Evolutionary conservation across 129 eudicot species (phyloP).

Genomic region (Saussurea involucrata): DNA sequence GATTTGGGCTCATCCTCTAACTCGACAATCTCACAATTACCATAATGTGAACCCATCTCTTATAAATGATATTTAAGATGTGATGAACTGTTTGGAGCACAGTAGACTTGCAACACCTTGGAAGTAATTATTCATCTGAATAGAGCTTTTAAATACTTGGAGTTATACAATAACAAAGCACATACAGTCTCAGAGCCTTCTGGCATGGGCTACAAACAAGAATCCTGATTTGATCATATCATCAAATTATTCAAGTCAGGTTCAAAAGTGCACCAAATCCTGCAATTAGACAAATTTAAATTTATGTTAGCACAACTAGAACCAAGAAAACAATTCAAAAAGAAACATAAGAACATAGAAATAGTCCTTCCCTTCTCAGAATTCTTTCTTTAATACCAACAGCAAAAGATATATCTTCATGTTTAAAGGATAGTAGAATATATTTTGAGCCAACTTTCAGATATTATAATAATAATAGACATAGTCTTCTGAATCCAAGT

Average conservation of each 20-base stretch:
- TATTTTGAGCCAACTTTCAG: neutral
- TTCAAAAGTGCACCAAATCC: constrained; percentile 5
- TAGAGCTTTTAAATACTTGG: neutral
- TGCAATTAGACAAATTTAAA: constrained; percentile 1
- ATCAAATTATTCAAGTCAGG: neutral
- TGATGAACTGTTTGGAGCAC: constrained; percentile 1
- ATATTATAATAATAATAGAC: neutral
- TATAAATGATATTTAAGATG: neutral
- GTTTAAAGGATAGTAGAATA: neutral
- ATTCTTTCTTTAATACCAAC: neutral
- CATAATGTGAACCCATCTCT: constrained; percentile 42
- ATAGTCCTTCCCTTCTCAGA: neutral
- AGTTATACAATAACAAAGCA: neutral
- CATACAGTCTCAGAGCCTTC: constrained; percentile 3
- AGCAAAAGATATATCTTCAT: neutral
- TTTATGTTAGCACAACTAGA: neutral
- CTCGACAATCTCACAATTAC: constrained; percentile 69
- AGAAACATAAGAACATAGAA: neutral
- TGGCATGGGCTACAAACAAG: neutral
- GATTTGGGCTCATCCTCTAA: constrained; percentile 42
- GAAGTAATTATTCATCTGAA: neutral
- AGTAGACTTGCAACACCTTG: neutral
- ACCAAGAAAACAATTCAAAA: neutral
- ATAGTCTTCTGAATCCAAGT: neutral
- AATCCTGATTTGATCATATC: neutral